Conservation (phyloP, 225 moss, liverwort and hornwort species). For the Thuidium tamariscinum region DNA sequence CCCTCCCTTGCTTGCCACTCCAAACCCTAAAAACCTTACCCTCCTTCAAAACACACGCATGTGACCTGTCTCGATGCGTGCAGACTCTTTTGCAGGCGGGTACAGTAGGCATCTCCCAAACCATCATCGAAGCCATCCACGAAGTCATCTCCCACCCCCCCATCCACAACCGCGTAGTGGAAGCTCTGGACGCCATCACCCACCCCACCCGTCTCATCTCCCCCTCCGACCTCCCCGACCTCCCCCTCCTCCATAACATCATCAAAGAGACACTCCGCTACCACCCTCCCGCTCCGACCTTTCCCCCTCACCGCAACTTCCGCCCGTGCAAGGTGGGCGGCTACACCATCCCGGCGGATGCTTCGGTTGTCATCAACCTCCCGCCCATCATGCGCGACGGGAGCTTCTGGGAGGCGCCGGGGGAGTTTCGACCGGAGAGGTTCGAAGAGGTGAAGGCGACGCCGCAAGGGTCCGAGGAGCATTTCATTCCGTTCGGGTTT, state of each 20-base stretch:
- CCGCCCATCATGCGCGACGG: conserved; percentile 8
- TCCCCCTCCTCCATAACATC: conserved; percentile 6
- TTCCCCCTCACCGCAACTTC: conserved; percentile 8
- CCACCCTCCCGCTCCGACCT: background rate
- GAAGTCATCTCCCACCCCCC: background rate
- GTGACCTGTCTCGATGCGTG: background rate
- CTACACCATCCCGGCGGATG: conserved; percentile 18
- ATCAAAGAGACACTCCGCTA: conserved; percentile 17
- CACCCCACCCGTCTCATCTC: background rate
- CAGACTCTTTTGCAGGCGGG: background rate
- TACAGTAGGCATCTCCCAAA: background rate
- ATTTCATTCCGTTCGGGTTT: conserved; percentile 8
- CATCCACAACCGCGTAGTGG: background rate
- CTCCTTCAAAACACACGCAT: background rate
- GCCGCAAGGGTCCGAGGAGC: background rate
- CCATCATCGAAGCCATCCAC: background rate
- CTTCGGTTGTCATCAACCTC: conserved; percentile 6
- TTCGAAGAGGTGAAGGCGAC: background rate
- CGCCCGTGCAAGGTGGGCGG: background rate
- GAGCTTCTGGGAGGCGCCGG: background rate
- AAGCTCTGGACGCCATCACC: conserved; percentile 6
- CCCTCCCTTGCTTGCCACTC: background rate
- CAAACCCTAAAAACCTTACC: background rate
- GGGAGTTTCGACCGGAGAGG: background rate
- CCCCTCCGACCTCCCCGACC: background rate